Base-by-base conservation (phyloP, 306 rosid genomes). In the Cucurbita ficifolia region DNA sequence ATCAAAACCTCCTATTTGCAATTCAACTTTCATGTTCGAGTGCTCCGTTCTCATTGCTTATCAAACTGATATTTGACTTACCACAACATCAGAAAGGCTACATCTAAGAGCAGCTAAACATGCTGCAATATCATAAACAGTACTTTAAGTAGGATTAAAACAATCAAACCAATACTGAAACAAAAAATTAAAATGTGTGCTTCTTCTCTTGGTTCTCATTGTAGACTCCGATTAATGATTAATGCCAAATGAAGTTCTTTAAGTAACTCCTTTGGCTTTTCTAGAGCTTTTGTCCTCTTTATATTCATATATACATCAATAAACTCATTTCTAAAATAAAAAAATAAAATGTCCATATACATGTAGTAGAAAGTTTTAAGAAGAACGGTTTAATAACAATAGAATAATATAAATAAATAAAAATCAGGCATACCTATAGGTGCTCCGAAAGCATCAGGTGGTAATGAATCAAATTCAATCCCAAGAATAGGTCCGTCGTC, bases 371-470 rank as follows among this genome's bases (percentile, higher is more conserved):
- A 24, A 22, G 7, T 46, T 68, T 22, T 14, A 70, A 49, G 22
- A 79, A 86, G 36, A 87, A 79, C 52, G 59, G 61, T 52, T 53
- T 11, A 18, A 52, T n/a, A 16, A 36, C 29, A 42, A 71, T 16
- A 29, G 50, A 70, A 29, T 29, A 36, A 67, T 71, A 29, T 55
- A 71, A 62, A 69, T 24, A 36, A 33, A 67, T 65, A 38, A 60
- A 65, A 62, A 69, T 24, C 21, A 40, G 61, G 35, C 48, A 62
- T 84, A 91, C 99, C 96, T 81, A 95, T 48, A 33, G 95, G 96
- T 74, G 96, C 96, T 49, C 99, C 97, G 4, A 95, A 95, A 9
- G 99, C 99, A 88, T 91, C 99, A 0, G 99, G 99, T 4, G 99
- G 97, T 84, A 95, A 80, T 5, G 86, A 81, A 84, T 95, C 99